Evolutionary conservation across 306 rosid species (phyloP).

Genomic region (Pyrus betulifolia): DNA sequence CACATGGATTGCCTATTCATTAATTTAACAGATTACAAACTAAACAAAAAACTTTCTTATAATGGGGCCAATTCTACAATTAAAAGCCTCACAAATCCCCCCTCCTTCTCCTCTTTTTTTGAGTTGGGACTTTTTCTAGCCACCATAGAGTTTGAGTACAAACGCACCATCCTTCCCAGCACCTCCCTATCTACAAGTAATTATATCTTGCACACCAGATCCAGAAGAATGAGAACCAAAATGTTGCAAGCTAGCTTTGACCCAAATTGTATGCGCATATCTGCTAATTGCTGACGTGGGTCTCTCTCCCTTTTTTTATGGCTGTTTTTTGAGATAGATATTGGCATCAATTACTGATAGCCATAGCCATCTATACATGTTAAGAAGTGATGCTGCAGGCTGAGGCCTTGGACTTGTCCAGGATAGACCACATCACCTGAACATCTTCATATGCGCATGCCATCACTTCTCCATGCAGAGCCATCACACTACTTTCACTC

Average conservation of each 20-base stretch:
- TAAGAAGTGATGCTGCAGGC: conserved; percentile 44
- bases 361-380: neutral
- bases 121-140: neutral
- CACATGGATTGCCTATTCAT: conserved; percentile 8
- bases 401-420: conserved; percentile 74
- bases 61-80: conserved; percentile 5
- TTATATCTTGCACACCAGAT: neutral
- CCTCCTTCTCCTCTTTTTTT: neutral
- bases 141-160: neutral
- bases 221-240: neutral
- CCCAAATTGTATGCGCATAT: neutral
- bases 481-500: conserved; percentile 49
- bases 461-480: conserved; percentile 93
- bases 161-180: neutral
- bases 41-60: neutral
- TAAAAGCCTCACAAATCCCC: neutral
- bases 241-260: neutral
- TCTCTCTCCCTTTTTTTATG: neutral
- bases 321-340: neutral
- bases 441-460: conserved; percentile 94
- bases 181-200: neutral
- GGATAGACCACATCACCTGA: conserved; percentile 95
- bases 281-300: conserved; percentile 4
- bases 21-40: neutral
- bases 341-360: neutral